A percentile compares a stretch with the other conserved stretches of the same genome.
Conservation (phyloP, 2,329 filamentous ascomycete genomes). For the Botrytis medusae region DNA sequence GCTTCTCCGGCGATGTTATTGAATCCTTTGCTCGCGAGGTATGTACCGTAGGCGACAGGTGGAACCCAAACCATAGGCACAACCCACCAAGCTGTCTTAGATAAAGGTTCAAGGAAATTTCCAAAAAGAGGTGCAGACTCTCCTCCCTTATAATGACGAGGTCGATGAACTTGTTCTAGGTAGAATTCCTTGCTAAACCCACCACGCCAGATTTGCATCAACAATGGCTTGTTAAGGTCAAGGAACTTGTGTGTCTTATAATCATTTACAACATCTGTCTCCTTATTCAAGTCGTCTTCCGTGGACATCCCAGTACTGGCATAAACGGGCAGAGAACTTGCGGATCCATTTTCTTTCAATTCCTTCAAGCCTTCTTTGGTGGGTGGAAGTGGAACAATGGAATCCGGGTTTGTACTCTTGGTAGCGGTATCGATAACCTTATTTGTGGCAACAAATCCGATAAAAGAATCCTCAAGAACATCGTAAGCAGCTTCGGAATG, state of each 20-base stretch:
- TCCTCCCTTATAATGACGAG: slow-evolving; percentile 92
- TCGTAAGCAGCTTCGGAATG: slow-evolving; percentile 96
- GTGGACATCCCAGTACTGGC: slow-evolving; percentile 79
- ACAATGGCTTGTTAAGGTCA: slow-evolving; percentile 79
- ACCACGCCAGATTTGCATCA: slow-evolving; percentile 84
- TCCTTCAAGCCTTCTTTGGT: slow-evolving; percentile 49
- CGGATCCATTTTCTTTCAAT: slow-evolving; percentile 42
- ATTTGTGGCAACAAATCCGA: slow-evolving; percentile 74
- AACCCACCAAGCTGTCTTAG: slow-evolving; percentile 91
- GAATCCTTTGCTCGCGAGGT: slow-evolving; percentile 63
- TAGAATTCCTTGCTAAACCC: slow-evolving; percentile 96
- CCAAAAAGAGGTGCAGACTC: slow-evolving; percentile 91
- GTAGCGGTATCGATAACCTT: slow-evolving; percentile 41
- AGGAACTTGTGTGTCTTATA: slow-evolving; percentile 93
- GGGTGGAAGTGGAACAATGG: slow-evolving; percentile 54
- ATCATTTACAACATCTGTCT: slow-evolving; percentile 74
- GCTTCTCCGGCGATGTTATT: slow-evolving; percentile 48
- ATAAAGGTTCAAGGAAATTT: slow-evolving; percentile 97
- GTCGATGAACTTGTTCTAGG: slow-evolving; percentile 91
- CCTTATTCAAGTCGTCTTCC: slow-evolving; percentile 80
- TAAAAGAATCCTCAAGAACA: slow-evolving; percentile 80
- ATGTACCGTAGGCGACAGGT: slow-evolving; percentile 70
- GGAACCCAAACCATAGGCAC: slow-evolving; percentile 85
- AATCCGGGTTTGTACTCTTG: slow-evolving; percentile 40
- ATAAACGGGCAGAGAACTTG: slow-evolving; percentile 47